phyloP scores from a whole-genome alignment of 169 alveolate species.

The Cryptosporidium muris region DNA sequence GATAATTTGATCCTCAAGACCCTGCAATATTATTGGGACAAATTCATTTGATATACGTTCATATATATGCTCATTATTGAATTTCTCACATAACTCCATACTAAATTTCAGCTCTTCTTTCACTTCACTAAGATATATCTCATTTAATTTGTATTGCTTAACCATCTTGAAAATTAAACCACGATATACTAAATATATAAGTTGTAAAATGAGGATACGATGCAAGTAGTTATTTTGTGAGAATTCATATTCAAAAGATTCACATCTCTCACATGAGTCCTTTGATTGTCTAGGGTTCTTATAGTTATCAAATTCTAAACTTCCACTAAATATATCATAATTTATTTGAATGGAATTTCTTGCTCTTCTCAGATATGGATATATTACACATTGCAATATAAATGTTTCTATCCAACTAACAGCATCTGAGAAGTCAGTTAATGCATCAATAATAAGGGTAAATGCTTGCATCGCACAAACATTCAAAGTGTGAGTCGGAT shows the following conservation, averaged over 20 bases:
- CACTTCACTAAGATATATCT: background rate
- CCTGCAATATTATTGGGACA: constrained; percentile 21
- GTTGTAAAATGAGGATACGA: constrained; percentile 17
- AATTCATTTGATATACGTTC: constrained; percentile 18
- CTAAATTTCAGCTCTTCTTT: background rate
- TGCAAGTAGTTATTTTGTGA: constrained; percentile 6
- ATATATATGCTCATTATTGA: constrained; percentile 30
- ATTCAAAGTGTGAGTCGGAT: constrained; percentile 32
- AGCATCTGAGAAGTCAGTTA: constrained; percentile 15
- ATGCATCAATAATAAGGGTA: constrained; percentile 22
- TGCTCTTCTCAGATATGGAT: constrained; percentile 23
- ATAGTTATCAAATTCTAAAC: background rate
- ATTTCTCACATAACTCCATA: background rate
- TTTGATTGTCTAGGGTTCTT: no score
- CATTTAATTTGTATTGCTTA: background rate
- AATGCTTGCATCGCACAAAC: constrained; percentile 56
- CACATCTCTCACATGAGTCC: background rate
- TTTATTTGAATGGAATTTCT: constrained; percentile 31
- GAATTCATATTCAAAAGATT: constrained; percentile 24
- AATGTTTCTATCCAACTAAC: constrained; percentile 34
- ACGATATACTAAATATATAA: constrained; percentile 32
- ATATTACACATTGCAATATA: constrained; percentile 20
- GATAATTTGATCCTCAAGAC: constrained; percentile 22
- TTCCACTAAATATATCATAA: constrained; percentile 1
- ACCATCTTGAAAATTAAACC: constrained; percentile 23